Evolutionary conservation across 495 filamentous ascomycete genomes (phyloP).

Genomic region (Penicillium verhagenii): DNA sequence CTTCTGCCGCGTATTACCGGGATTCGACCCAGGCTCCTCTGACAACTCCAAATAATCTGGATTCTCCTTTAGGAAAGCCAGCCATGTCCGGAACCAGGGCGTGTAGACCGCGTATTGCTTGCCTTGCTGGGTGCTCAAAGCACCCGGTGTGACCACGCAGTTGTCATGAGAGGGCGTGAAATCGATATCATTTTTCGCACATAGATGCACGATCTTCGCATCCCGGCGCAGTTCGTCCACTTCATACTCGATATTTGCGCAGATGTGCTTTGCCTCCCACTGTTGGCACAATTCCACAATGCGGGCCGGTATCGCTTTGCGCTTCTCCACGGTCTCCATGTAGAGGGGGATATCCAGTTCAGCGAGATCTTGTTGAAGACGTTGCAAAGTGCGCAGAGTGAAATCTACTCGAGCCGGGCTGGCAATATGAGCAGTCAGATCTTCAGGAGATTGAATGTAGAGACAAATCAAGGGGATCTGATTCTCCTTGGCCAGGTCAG

Average conservation of each 20-base stretch:
- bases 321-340: conserved; percentile 66
- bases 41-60: conserved; percentile 60
- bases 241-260: conserved; percentile 59
- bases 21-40: conserved; percentile 62
- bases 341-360: conserved; percentile 77
- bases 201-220: conserved; percentile 58
- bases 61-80: conserved; percentile 66
- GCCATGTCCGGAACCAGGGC: conserved; percentile 80
- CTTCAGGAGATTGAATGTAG: conserved; percentile 82
- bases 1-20: conserved; percentile 47
- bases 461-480: conserved; percentile 69
- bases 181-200: conserved; percentile 58
- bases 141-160: conserved; percentile 75
- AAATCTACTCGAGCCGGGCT: conserved; percentile 77
- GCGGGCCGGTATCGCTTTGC: conserved; percentile 60
- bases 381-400: conserved; percentile 63
- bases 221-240: conserved; percentile 67
- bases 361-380: conserved; percentile 64
- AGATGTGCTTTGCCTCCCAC: conserved; percentile 69
- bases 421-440: conserved; percentile 77
- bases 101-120: conserved; percentile 82
- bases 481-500: conserved; percentile 60
- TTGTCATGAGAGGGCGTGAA: conserved; percentile 73
- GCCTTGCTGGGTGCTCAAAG: conserved; percentile 59
- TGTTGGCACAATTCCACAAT: conserved; percentile 66